Evolutionary conservation across 768 basidiomycete genomes (phyloP).

Genomic region (Trametes maxima): DNA sequence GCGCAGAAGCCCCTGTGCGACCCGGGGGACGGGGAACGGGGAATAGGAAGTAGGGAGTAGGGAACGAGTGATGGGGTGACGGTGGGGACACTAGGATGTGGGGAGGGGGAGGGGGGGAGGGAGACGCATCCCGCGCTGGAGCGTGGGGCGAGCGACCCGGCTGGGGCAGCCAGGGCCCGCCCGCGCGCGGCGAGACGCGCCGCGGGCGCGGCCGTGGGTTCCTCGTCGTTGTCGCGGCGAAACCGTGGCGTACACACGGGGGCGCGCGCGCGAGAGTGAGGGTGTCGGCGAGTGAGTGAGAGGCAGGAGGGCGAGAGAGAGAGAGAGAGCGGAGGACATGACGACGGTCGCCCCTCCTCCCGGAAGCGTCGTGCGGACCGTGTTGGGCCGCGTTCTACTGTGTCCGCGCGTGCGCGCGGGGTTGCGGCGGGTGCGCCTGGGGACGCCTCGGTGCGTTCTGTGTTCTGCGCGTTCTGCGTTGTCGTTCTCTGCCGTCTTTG

Average conservation of each 20-base stretch:
- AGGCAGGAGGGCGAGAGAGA: too few species aligned
- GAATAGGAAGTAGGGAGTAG: too few species aligned
- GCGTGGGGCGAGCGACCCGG: background rate
- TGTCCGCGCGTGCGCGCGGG: background rate
- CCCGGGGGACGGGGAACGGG: too few species aligned
- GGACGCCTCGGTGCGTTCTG: background rate
- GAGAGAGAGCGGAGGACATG: too few species aligned
- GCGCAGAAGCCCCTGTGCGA: too few species aligned
- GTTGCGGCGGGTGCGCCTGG: background rate
- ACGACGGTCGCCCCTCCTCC: background rate
- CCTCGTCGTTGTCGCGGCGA: conserved; percentile 11
- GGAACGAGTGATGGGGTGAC: too few species aligned
- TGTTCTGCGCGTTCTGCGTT: too few species aligned
- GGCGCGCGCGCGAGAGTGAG: background rate
- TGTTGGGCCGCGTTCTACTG: background rate
- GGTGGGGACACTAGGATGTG: too few species aligned
- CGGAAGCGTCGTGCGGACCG: background rate
- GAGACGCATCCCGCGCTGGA: background rate
- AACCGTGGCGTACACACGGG: conserved; percentile 8
- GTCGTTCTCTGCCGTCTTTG: too few species aligned
- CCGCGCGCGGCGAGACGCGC: background rate
- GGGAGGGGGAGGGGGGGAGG: background rate
- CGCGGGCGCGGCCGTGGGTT: conserved; percentile 5
- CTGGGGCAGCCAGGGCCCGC: conserved; percentile 7
- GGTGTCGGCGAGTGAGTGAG: too few species aligned